A percentile compares a stretch with the other conserved stretches of the same genome.
Conservation (phyloP, 768 basidiomycete species). For the Baorangia bicolor region DNA sequence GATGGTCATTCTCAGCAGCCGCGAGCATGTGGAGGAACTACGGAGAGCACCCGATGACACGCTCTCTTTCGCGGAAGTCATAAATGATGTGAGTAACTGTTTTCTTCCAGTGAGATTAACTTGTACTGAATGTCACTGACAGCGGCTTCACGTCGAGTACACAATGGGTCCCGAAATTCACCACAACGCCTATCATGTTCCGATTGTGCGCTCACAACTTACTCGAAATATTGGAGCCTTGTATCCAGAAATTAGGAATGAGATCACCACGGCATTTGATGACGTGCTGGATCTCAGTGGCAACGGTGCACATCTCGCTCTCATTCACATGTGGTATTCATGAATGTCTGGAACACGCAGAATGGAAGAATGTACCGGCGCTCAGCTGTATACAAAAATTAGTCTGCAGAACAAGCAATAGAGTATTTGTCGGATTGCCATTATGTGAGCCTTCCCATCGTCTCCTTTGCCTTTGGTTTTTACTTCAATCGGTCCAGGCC, state of each 20-base stretch:
- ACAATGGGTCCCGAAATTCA: constrained; percentile 36
- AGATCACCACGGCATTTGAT: constrained; percentile 40
- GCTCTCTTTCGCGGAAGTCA: constrained; percentile 34
- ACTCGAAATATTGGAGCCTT: constrained; percentile 38
- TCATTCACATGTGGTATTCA: background rate
- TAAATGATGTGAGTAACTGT: constrained; percentile 29
- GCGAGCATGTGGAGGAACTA: constrained; percentile 38
- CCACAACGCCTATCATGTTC: constrained; percentile 27
- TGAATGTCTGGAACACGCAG: constrained; percentile 18
- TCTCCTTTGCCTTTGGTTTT: background rate
- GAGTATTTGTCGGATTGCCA: constrained; percentile 50
- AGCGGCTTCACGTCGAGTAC: constrained; percentile 40
- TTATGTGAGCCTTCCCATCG: constrained; percentile 32
- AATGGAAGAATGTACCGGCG: constrained; percentile 39
- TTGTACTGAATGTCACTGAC: background rate
- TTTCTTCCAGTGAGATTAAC: too few relatives aligned
- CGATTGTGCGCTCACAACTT: constrained; percentile 11
- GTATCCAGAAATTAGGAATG: constrained; percentile 43
- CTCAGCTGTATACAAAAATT: constrained; percentile 5
- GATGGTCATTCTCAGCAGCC: constrained; percentile 38
- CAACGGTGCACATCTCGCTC: constrained; percentile 6
- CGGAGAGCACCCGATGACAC: constrained; percentile 38
- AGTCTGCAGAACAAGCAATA: constrained; percentile 39
- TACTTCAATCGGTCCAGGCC: constrained; percentile 32
- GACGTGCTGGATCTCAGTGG: constrained; percentile 32